phyloP scores from a whole-genome alignment of 1,139 yeast species.

The Magnusiomyces tetraspermus region DNA sequence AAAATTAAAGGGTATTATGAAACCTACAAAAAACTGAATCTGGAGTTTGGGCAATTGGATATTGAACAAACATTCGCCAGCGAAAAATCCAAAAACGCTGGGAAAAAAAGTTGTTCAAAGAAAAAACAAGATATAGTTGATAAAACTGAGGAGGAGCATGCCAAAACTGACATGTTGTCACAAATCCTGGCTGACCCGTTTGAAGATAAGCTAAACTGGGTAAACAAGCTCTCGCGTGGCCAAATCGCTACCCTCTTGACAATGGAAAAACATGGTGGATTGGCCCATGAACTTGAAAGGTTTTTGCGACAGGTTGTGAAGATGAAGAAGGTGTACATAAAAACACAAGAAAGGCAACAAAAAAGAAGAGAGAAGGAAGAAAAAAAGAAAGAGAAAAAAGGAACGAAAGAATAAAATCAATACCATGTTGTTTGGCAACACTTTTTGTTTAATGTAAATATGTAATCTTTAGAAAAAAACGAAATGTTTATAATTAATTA shows the following conservation, averaged over 20 bases:
- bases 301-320: background rate
- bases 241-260: background rate
- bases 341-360: background rate
- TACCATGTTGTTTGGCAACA: background rate
- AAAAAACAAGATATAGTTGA: background rate
- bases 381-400: background rate
- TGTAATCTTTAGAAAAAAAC: no score
- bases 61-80: no score
- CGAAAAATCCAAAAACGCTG: no score
- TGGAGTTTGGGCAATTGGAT: background rate
- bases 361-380: background rate
- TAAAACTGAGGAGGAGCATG: background rate
- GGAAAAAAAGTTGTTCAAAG: no score
- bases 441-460: no score
- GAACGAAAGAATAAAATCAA: background rate
- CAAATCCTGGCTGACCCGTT: no score
- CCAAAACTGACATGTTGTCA: no score
- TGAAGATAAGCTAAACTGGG: background rate
- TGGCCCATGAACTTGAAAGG: background rate
- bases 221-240: background rate
- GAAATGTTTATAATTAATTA: no score
- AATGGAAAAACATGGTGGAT: background rate
- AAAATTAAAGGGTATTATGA: background rate
- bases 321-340: background rate
- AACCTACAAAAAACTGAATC: background rate